phyloP scores from a whole-genome alignment of 1,284 basidiomycete species.

The Hemileia vastatrix region DNA sequence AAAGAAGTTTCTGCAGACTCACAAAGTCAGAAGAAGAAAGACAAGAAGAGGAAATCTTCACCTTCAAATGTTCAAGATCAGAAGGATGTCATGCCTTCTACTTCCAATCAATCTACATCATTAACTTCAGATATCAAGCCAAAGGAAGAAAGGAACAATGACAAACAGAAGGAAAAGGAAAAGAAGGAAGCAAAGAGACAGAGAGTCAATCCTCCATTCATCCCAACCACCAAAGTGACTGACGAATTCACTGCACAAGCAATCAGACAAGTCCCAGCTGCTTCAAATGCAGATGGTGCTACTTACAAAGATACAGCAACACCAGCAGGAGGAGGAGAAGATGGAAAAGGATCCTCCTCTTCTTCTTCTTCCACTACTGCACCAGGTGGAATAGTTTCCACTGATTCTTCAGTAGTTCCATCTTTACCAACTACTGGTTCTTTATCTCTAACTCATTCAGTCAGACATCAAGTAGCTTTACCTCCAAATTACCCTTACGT shows the following conservation, averaged over 20 bases:
- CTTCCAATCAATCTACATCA: too few relatives aligned
- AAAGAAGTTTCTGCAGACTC: too few relatives aligned
- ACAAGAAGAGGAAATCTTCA: too few relatives aligned
- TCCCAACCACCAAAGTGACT: slow-evolving; percentile 31
- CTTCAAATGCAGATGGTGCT: background rate
- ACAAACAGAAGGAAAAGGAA: background rate
- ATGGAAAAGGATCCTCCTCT: background rate
- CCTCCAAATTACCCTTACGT: slow-evolving; percentile 83
- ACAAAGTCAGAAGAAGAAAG: too few relatives aligned
- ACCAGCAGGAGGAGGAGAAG: background rate
- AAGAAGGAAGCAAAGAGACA: slow-evolving; percentile 27
- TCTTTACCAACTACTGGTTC: slow-evolving; percentile 1
- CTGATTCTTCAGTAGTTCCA: background rate
- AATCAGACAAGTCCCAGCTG: slow-evolving; percentile 23
- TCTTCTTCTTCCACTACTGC: background rate
- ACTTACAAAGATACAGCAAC: slow-evolving; percentile 2
- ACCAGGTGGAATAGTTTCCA: background rate
- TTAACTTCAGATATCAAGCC: too few relatives aligned
- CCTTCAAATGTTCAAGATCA: too few relatives aligned
- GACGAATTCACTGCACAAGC: slow-evolving; percentile 35
- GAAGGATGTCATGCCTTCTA: too few relatives aligned
- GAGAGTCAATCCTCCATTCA: slow-evolving; percentile 25
- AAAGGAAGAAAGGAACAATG: background rate
- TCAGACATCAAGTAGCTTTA: slow-evolving; percentile 87
- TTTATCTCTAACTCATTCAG: slow-evolving; percentile 43